These are phyloP conservation scores for Fonsecaea pugnacius DNA, from an alignment of 2,329 filamentous ascomycete genomes.

Conservation along the genomic window DNA sequence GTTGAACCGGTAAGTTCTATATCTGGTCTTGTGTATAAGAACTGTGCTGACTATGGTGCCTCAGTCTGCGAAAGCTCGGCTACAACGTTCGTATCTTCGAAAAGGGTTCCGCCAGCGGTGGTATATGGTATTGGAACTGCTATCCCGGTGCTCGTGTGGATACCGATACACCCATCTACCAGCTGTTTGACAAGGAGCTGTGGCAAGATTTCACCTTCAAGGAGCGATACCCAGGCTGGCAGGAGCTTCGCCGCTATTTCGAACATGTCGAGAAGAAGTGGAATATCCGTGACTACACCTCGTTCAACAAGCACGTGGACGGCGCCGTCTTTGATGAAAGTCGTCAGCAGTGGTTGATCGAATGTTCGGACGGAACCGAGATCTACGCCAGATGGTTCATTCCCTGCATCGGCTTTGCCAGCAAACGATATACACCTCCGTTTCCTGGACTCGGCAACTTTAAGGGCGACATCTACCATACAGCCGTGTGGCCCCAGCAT, in stretches of 20 bases:
- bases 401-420: slow-evolving; percentile 56
- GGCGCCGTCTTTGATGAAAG: slow-evolving; percentile 44
- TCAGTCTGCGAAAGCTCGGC: slow-evolving; percentile 55
- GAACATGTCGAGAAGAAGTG: slow-evolving; percentile 47
- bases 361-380: slow-evolving; percentile 30
- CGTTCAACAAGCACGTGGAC: slow-evolving; percentile 43
- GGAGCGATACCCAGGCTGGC: slow-evolving; percentile 43
- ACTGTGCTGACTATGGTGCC: neutral
- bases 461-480: slow-evolving; percentile 64
- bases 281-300: slow-evolving; percentile 45
- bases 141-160: slow-evolving; percentile 46
- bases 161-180: slow-evolving; percentile 33
- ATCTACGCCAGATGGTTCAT: slow-evolving; percentile 29
- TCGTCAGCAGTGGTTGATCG: slow-evolving; percentile 30
- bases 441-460: slow-evolving; percentile 64
- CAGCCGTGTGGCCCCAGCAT: slow-evolving; percentile 62
- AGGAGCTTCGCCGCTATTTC: slow-evolving; percentile 50
- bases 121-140: slow-evolving; percentile 47
- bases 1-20: slow-evolving; percentile 43
- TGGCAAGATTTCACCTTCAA: slow-evolving; percentile 55
- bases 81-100: slow-evolving; percentile 57
- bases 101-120: slow-evolving; percentile 51
- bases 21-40: neutral
- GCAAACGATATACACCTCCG: slow-evolving; percentile 63
- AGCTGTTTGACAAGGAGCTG: slow-evolving; percentile 42